Percentiles rank a stretch among this genome's conserved stretches.
These are phyloP conservation scores for Candida suzukii DNA, from an alignment of 805 yeast genomes.

Conservation along the genomic window DNA sequence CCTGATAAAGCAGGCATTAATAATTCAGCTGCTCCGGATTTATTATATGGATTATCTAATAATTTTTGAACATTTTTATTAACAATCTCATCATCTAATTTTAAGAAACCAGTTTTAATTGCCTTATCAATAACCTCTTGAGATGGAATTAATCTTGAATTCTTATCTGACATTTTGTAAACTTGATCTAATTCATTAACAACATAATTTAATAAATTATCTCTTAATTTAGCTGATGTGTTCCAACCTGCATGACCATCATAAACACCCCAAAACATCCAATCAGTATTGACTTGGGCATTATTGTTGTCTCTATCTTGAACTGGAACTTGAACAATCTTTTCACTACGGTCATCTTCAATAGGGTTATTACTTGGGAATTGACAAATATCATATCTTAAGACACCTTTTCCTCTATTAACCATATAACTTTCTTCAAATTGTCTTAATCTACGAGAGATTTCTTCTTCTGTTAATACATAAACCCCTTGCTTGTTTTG, in stretches of 20 bases:
- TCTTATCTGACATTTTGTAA: constrained; percentile 47
- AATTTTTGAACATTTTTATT: constrained; percentile 64
- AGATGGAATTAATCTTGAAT: constrained; percentile 53
- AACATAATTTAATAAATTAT: constrained; percentile 70
- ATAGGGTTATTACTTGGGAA: constrained; percentile 88
- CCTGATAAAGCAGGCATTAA: constrained; percentile 94
- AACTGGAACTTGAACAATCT: constrained; percentile 67
- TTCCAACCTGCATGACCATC: constrained; percentile 98
- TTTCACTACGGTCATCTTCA: constrained; percentile 89
- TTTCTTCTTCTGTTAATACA: constrained; percentile 61
- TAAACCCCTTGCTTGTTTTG: constrained; percentile 47
- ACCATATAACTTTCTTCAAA: constrained; percentile 76
- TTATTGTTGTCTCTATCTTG: constrained; percentile 49
- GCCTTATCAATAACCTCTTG: constrained; percentile 73
- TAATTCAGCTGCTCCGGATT: constrained; percentile 61
- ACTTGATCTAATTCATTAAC: constrained; percentile 65
- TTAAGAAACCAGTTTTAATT: constrained; percentile 70
- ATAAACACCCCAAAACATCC: constrained; percentile 93
- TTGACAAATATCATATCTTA: constrained; percentile 84
- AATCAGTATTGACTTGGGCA: constrained; percentile 46
- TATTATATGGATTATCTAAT: constrained; percentile 56
- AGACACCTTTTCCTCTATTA: constrained; percentile 80
- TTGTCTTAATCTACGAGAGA: constrained; percentile 58
- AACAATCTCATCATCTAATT: constrained; percentile 82
- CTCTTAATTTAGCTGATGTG: constrained; percentile 80